Conservation (phyloP, 23 red algal genomes). For the Gracilaria domingensis region DNA sequence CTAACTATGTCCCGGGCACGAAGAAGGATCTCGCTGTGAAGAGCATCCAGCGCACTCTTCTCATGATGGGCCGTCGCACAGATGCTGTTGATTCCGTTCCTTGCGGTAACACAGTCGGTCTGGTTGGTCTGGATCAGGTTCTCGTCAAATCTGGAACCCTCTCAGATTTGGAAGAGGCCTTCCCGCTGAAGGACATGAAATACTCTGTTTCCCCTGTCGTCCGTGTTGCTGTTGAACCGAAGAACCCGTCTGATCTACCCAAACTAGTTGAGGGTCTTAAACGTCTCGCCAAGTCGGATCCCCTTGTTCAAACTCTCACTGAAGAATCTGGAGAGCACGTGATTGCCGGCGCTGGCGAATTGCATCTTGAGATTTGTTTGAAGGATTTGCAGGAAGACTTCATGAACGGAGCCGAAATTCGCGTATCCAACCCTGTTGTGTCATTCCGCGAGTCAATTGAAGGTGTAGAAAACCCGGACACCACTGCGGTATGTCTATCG, state of each 20-base stretch:
- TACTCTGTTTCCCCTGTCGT: constrained; percentile 99
- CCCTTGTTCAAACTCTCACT: constrained; percentile 89
- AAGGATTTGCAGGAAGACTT: constrained; percentile 99
- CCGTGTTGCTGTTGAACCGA: constrained; percentile 98
- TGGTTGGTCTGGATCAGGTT: constrained; percentile 96
- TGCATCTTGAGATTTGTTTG: constrained; percentile 98
- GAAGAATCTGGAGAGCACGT: constrained; percentile 99
- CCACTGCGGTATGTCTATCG: constrained; percentile 90
- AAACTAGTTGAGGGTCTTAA: constrained; percentile 99
- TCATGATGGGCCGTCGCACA: constrained; percentile 97
- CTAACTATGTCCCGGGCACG: constrained; percentile 97
- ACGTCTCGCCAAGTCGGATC: constrained; percentile 98
- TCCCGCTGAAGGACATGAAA: constrained; percentile 99
- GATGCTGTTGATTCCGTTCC: constrained; percentile 99
- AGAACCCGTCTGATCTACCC: constrained; percentile 96
- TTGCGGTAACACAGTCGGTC: constrained; percentile 97
- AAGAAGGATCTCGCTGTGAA: constrained; percentile 98
- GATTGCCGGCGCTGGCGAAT: constrained; percentile 96
- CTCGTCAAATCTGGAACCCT: constrained; percentile 96
- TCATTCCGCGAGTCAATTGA: constrained; percentile 96
- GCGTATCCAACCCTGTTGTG: constrained; percentile 93
- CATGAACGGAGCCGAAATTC: constrained; percentile 99
- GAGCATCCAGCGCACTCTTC: constrained; percentile 93
- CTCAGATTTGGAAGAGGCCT: constrained; percentile 94
- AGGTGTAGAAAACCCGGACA: constrained; percentile 80